These are phyloP conservation scores for Cucumis cinereus DNA, from an alignment of 306 rosid species.

Conservation along the genomic window DNA sequence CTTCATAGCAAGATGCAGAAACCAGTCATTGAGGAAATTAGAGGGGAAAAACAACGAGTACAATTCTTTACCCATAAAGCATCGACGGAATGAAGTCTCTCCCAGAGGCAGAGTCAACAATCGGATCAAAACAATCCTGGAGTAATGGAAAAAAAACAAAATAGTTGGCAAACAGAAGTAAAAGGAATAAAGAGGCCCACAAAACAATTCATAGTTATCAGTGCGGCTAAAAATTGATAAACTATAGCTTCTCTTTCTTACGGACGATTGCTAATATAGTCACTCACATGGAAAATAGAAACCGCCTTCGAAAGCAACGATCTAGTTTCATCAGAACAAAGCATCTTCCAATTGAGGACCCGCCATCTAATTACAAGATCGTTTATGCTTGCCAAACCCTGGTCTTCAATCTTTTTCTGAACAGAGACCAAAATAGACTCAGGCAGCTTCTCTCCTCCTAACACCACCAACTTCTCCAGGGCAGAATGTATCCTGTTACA, in stretches of 20 bases:
- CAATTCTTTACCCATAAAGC: slow-evolving; percentile 62
- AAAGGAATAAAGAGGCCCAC: neutral
- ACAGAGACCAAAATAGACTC: slow-evolving; percentile 32
- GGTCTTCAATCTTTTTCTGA: slow-evolving; percentile 30
- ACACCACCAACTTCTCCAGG: slow-evolving; percentile 34
- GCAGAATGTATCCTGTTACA: slow-evolving; percentile 32
- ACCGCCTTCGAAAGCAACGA: slow-evolving; percentile 46
- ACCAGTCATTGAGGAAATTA: neutral
- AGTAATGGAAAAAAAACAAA: slow-evolving; percentile 11
- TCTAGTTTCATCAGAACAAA: slow-evolving; percentile 24
- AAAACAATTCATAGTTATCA: neutral
- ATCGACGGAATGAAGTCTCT: slow-evolving; percentile 79
- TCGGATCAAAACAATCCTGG: slow-evolving; percentile 87
- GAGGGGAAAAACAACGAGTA: neutral
- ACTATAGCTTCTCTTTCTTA: neutral
- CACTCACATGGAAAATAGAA: slow-evolving; percentile 60
- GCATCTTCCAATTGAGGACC: slow-evolving; percentile 46
- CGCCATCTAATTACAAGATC: slow-evolving; percentile 59
- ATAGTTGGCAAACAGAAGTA: neutral
- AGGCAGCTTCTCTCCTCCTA: slow-evolving; percentile 39
- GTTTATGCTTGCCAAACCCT: slow-evolving; percentile 14
- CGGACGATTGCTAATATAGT: neutral
- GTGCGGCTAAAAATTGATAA: neutral
- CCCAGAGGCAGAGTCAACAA: slow-evolving; percentile 61
- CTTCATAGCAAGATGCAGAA: neutral